Evolutionary conservation across 2,329 filamentous ascomycete species (phyloP).

Genomic region (Pyricularia grisea): DNA sequence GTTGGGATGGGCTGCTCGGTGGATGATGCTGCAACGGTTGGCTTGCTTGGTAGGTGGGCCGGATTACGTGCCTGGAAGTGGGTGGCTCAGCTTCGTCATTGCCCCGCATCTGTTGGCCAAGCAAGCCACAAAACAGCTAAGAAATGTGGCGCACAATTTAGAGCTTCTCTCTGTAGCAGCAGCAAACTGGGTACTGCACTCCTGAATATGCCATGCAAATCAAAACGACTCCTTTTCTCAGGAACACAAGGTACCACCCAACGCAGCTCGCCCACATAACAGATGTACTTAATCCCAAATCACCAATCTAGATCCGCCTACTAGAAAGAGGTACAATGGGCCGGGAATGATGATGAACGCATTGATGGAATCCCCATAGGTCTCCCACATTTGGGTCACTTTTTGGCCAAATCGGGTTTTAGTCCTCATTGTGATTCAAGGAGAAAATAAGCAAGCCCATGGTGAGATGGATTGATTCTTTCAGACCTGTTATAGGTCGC

Average conservation of each 20-base stretch:
- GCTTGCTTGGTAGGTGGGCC: conserved; percentile 1
- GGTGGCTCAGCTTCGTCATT: conserved; percentile 1
- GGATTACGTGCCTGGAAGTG: conserved; percentile 2
- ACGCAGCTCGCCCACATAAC: not conserved
- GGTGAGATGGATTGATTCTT: not conserved
- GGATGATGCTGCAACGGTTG: not conserved
- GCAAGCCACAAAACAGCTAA: not conserved
- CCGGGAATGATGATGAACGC: not conserved
- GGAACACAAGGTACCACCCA: not conserved
- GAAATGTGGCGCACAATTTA: not conserved
- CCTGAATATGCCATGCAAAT: not conserved
- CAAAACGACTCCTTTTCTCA: too few relatives aligned
- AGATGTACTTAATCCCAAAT: not conserved
- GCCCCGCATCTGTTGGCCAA: not conserved
- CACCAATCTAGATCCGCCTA: not conserved
- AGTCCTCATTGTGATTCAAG: not conserved
- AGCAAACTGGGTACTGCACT: not conserved
- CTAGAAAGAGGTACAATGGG: not conserved
- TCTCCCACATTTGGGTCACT: not conserved
- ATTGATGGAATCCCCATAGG: not conserved
- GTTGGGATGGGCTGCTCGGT: not conserved
- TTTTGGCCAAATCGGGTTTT: not conserved
- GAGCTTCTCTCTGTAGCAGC: too few relatives aligned
- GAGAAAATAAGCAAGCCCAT: not conserved
- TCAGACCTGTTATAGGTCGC: not conserved